Conservation (phyloP, 2,329 filamentous ascomycete species). For the Aspergillus flavus region DNA sequence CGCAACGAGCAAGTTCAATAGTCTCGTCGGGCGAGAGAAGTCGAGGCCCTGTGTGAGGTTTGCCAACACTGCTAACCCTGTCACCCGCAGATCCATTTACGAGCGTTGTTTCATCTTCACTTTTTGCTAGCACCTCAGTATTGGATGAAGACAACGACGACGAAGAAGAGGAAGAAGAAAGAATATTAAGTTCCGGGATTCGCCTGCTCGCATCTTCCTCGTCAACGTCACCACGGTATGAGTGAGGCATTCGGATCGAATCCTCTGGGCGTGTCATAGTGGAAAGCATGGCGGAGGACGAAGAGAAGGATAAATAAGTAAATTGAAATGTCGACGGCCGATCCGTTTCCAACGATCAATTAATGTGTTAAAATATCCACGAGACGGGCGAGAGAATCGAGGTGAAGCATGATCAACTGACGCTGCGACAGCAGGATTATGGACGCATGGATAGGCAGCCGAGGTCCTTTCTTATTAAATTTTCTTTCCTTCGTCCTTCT, state of each 20-base stretch:
- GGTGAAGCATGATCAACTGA: conserved; percentile 25
- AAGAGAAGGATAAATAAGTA: conserved; percentile 1
- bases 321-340: not conserved
- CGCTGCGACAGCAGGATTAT: conserved; percentile 12
- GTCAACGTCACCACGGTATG: conserved; percentile 34
- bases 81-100: conserved; percentile 31
- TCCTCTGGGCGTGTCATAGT: conserved; percentile 44
- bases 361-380: conserved; percentile 18
- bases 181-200: conserved; percentile 31
- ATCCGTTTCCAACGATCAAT: conserved; percentile 12
- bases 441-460: not conserved
- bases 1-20: conserved; percentile 47
- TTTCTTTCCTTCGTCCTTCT: not conserved
- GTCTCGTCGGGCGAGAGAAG: conserved; percentile 47
- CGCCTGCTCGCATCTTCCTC: conserved; percentile 34
- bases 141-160: conserved; percentile 24
- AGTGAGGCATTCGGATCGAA: conserved; percentile 35
- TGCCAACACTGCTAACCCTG: conserved; percentile 21
- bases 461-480: not conserved
- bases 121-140: conserved; percentile 29
- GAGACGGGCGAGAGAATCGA: conserved; percentile 14
- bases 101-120: conserved; percentile 33
- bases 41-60: conserved; percentile 27
- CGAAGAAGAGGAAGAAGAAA: conserved; percentile 18
- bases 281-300: conserved; percentile 29